Evolutionary conservation across 805 yeast genomes (phyloP).

Genomic region (Starmerella cellae): DNA sequence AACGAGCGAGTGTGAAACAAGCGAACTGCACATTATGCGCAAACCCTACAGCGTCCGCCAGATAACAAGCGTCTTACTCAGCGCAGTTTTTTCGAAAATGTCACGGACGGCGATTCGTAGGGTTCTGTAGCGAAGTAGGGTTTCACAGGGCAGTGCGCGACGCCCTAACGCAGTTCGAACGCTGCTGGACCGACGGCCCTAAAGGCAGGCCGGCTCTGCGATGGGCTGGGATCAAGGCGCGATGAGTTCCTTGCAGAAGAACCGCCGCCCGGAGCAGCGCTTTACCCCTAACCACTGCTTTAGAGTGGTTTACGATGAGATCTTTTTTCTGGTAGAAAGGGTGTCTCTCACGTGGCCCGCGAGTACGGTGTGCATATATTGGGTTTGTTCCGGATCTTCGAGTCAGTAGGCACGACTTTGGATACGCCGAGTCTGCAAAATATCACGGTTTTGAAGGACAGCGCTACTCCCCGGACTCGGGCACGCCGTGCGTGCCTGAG

Average conservation of each 20-base stretch:
- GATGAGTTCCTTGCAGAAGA: background rate
- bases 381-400: too few relatives aligned
- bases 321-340: background rate
- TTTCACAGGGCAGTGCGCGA: too few relatives aligned
- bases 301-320: background rate
- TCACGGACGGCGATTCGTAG: too few relatives aligned
- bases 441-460: background rate
- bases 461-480: constrained; percentile 25
- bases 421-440: background rate
- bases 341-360: background rate
- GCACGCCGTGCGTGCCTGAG: constrained; percentile 73
- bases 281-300: background rate
- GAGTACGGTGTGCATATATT: too few relatives aligned
- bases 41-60: too few relatives aligned
- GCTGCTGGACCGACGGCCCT: background rate
- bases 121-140: too few relatives aligned
- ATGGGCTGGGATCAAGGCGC: background rate
- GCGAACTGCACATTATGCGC: too few relatives aligned
- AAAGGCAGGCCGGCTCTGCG: background rate
- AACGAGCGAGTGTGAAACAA: too few relatives aligned
- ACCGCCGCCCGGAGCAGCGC: background rate
- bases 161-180: background rate
- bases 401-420: too few relatives aligned
- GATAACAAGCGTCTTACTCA: too few relatives aligned
- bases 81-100: too few relatives aligned